phyloP scores from a whole-genome alignment of 768 basidiomycete species.

The Saitozyma podzolica region DNA sequence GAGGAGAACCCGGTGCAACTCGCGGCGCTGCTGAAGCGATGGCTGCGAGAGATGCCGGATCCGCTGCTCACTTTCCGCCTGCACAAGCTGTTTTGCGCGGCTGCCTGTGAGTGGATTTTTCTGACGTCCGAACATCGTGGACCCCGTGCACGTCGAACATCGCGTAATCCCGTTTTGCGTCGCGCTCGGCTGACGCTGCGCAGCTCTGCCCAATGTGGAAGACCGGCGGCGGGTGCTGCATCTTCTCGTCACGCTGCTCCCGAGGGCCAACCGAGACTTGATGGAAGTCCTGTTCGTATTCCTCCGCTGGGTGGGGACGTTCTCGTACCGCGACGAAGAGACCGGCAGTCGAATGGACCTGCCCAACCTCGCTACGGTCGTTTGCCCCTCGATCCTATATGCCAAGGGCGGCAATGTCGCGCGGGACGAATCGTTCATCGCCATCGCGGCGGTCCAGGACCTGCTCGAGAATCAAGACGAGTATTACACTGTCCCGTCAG shows the following conservation, averaged over 20 bases:
- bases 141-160: no score
- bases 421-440: conserved; percentile 88
- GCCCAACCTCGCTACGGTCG: conserved; percentile 91
- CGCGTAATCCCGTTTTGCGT: no score
- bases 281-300: conserved; percentile 98
- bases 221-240: conserved; percentile 84
- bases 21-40: conserved; percentile 94
- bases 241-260: conserved; percentile 78
- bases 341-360: conserved; percentile 99
- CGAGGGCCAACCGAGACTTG: conserved; percentile 92
- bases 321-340: conserved; percentile 95
- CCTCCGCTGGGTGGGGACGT: conserved; percentile 98
- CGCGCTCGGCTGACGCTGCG: background rate
- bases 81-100: conserved; percentile 80
- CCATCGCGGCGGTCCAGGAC: conserved; percentile 79
- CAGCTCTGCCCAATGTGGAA: conserved; percentile 69
- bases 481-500: conserved; percentile 89
- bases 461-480: conserved; percentile 92
- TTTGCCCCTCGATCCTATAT: conserved; percentile 96
- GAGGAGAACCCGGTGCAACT: conserved; percentile 96
- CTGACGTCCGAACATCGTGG: background rate
- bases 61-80: conserved; percentile 93
- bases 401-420: conserved; percentile 76
- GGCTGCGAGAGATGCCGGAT: conserved; percentile 92
- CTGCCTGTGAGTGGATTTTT: conserved; percentile 69